Base-by-base conservation (phyloP, 176 grass and related monocot genomes). In the Thalia dealbata region DNA sequence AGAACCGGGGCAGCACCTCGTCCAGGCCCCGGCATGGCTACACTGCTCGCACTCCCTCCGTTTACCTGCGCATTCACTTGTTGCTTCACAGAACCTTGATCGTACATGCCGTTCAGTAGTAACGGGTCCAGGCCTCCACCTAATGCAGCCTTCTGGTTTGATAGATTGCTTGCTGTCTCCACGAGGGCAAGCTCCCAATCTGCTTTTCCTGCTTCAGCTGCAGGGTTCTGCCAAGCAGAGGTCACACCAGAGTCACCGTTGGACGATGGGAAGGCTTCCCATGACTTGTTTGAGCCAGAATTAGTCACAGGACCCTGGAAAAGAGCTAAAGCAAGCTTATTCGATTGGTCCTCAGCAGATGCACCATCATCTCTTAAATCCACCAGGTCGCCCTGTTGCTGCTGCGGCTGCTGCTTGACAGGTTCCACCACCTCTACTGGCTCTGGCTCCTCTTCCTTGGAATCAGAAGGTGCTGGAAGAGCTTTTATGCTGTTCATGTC, bases 51-150 rank as follows among this genome's bases (percentile, higher is more conserved):
- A 75, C 93, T 97, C 3, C 87, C 85, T 9, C 66, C 65, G n/a
- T 83, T 74, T 14, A 27, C 71, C 76, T 82, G 70, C 0, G 25
- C 3, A 32, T 72, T 78, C 0, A 78, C 0, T 16, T 52, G 51
- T 10, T 4, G 66, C 32, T 77, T 72, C 50, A 55, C 71, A 43
- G 71, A 41, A 30, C 81, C 48, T 10, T 50, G 63, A 0, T 66
- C 82, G 75, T 96, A 92, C 85, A 96, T 90, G 13, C 89, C 89
- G 35, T 97, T 81, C 22, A 97, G 84, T 27, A 87, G 61, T 84
- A 88, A 24, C 82, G 84, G 88, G 61, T 72, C 80, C 25, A 90
- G 50, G 14, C 93, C 93, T 24, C 87, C 89, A 21, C 87, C 89
- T 38, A 97, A 80, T 64, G 73, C 6, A 14, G 82, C 78, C 70